These are phyloP conservation scores for Neonectria coccinea DNA, from an alignment of 2,329 filamentous ascomycete species.

Conservation along the genomic window DNA sequence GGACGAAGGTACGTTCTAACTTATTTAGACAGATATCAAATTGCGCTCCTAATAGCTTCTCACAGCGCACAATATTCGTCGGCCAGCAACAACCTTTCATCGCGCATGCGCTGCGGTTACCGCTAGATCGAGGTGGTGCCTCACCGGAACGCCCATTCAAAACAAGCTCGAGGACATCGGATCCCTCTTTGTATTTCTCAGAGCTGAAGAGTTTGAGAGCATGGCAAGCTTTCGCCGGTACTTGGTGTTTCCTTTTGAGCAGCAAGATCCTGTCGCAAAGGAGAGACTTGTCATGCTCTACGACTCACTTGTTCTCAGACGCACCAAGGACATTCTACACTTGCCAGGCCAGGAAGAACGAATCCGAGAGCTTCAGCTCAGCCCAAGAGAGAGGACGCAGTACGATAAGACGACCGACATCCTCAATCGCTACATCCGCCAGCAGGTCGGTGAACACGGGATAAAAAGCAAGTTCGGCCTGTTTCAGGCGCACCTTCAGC, in stretches of 20 bases:
- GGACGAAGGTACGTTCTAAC: conserved; percentile 55
- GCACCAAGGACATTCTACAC: conserved; percentile 55
- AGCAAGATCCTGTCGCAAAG: conserved; percentile 39
- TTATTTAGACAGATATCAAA: rapidly evolving
- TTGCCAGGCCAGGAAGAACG: conserved; percentile 45
- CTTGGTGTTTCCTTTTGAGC: conserved; percentile 56
- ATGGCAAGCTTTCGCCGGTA: conserved; percentile 55
- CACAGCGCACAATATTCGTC: conserved; percentile 64
- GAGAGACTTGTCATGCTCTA: conserved; percentile 50
- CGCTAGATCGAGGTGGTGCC: conserved; percentile 62
- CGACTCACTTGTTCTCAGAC: conserved; percentile 55
- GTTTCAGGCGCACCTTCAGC: conserved; percentile 59
- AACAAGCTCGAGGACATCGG: conserved; percentile 65
- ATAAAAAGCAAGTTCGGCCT: conserved; percentile 55
- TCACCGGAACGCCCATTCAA: conserved; percentile 66
- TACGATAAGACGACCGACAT: conserved; percentile 52
- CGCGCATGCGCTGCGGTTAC: conserved; percentile 55
- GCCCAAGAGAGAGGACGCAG: conserved; percentile 43
- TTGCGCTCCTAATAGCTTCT: background rate
- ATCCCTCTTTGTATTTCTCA: conserved; percentile 60
- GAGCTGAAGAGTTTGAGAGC: conserved; percentile 36
- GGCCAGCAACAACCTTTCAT: conserved; percentile 57
- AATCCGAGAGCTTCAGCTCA: conserved; percentile 15
- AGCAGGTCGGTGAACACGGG: conserved; percentile 52
- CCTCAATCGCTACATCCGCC: conserved; percentile 53